These are phyloP conservation scores for Chaetomiaceae sp. DNA, from an alignment of 2,329 filamentous ascomycete genomes.

Conservation along the genomic window DNA sequence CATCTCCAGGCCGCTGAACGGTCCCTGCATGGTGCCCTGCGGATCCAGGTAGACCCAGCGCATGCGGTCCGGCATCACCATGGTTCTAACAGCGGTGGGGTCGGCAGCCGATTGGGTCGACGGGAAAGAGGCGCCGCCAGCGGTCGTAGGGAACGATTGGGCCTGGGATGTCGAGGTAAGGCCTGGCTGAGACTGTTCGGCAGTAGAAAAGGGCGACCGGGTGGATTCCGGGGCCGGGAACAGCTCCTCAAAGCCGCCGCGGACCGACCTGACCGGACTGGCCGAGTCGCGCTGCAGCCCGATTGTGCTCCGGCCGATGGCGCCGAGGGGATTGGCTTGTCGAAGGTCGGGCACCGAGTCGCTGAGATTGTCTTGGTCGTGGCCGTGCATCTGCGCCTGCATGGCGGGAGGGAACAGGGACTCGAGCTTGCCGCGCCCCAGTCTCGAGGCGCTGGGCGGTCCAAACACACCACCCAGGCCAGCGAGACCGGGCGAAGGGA, in stretches of 20 bases:
- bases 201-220: slow-evolving; percentile 37
- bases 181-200: slow-evolving; percentile 36
- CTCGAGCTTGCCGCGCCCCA: slow-evolving; percentile 74
- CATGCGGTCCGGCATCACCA: slow-evolving; percentile 99
- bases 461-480: slow-evolving; percentile 68
- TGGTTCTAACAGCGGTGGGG: slow-evolving; percentile 67
- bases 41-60: slow-evolving; percentile 97
- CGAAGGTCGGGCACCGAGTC: slow-evolving; percentile 58
- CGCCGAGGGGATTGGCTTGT: slow-evolving; percentile 58
- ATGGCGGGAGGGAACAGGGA: slow-evolving; percentile 83
- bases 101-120: slow-evolving; percentile 38
- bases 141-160: slow-evolving; percentile 30
- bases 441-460: slow-evolving; percentile 56
- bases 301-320: slow-evolving; percentile 61
- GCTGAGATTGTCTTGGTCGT: slow-evolving; percentile 59
- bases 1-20: slow-evolving; percentile 96
- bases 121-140: slow-evolving; percentile 32
- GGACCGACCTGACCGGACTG: slow-evolving; percentile 53
- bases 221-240: slow-evolving; percentile 39
- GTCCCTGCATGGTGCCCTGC: slow-evolving; percentile 85
- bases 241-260: slow-evolving; percentile 53
- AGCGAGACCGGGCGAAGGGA: slow-evolving; percentile 69
- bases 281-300: slow-evolving; percentile 54
- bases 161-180: slow-evolving; percentile 32
- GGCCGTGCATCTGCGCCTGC: slow-evolving; percentile 82